phyloP scores from a whole-genome alignment of 768 basidiomycete genomes.

The Kwoniella dejecticola region DNA sequence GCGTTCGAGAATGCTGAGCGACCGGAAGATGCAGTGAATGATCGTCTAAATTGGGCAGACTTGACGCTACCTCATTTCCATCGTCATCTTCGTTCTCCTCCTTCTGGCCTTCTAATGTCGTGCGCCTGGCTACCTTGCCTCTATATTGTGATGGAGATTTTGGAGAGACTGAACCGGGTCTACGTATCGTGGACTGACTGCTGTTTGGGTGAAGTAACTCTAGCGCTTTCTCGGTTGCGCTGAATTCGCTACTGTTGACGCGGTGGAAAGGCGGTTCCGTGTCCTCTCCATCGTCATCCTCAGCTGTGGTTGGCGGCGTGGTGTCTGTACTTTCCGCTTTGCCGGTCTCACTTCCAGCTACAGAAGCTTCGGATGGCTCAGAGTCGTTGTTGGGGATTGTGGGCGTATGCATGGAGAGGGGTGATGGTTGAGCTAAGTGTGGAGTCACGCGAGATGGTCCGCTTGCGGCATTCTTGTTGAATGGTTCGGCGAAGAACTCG shows the following conservation, averaged over 20 bases:
- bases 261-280: conserved; percentile 10
- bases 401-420: conserved; percentile 30
- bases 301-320: conserved; percentile 51
- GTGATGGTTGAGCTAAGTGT: conserved; percentile 20
- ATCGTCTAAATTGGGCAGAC: conserved; percentile 39
- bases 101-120: conserved; percentile 37
- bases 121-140: conserved; percentile 21
- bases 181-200: conserved; percentile 54
- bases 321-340: conserved; percentile 34
- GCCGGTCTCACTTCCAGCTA: conserved; percentile 35
- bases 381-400: conserved; percentile 20
- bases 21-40: conserved; percentile 63
- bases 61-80: conserved; percentile 5
- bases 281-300: conserved; percentile 38
- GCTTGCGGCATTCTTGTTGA: conserved; percentile 1
- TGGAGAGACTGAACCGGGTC: conserved; percentile 27
- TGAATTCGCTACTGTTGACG: conserved; percentile 32
- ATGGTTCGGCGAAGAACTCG: conserved; percentile 33
- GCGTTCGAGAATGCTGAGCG: conserved; percentile 67
- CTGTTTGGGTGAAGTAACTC: conserved; percentile 48
- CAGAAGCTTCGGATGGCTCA: conserved; percentile 35
- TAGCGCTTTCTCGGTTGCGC: conserved; percentile 34
- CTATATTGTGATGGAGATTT: conserved; percentile 16
- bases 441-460: conserved; percentile 9
- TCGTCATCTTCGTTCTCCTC: conserved; percentile 38